A percentile compares a stretch with the other conserved stretches of the same genome.
Conservation (phyloP, 2,329 filamentous ascomycete genomes). For the Pseudocercospora fuligena region DNA sequence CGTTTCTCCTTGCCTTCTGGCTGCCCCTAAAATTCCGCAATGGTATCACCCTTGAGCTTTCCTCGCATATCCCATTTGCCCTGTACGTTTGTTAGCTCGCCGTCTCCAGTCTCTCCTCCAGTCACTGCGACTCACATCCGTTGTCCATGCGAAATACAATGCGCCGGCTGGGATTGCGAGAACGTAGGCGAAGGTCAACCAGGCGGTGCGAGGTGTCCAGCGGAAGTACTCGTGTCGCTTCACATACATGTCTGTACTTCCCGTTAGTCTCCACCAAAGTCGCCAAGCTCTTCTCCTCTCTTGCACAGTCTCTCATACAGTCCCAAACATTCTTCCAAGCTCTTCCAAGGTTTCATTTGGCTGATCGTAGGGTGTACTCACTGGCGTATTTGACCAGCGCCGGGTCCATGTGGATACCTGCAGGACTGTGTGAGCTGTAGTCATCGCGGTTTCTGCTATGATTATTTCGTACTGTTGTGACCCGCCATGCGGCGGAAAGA, state of each 20-base stretch:
- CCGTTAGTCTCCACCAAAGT: slow-evolving; percentile 13
- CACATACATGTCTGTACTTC: slow-evolving; percentile 72
- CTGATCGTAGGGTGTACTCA: slow-evolving; percentile 45
- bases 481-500: slow-evolving; percentile 43
- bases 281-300: background rate
- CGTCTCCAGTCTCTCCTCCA: background rate
- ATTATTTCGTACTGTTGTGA: slow-evolving; percentile 40
- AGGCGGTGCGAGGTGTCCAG: slow-evolving; percentile 84
- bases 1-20: background rate
- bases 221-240: slow-evolving; percentile 95
- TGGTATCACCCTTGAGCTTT: slow-evolving; percentile 86
- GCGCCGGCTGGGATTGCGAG: slow-evolving; percentile 72
- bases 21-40: slow-evolving; percentile 71
- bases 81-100: slow-evolving; percentile 53
- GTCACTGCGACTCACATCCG: slow-evolving; percentile 71
- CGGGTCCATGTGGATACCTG: slow-evolving; percentile 59
- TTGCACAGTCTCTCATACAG: background rate
- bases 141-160: slow-evolving; percentile 74
- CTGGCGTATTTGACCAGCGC: slow-evolving; percentile 61
- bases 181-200: slow-evolving; percentile 78
- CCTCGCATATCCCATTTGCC: slow-evolving; percentile 84
- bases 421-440: slow-evolving; percentile 25
- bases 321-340: background rate
- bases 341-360: background rate
- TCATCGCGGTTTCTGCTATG: background rate